A percentile compares a stretch with the other conserved stretches of the same genome.
Conservation (phyloP, 2,329 filamentous ascomycete species). For the Verticillium albo-atrum region DNA sequence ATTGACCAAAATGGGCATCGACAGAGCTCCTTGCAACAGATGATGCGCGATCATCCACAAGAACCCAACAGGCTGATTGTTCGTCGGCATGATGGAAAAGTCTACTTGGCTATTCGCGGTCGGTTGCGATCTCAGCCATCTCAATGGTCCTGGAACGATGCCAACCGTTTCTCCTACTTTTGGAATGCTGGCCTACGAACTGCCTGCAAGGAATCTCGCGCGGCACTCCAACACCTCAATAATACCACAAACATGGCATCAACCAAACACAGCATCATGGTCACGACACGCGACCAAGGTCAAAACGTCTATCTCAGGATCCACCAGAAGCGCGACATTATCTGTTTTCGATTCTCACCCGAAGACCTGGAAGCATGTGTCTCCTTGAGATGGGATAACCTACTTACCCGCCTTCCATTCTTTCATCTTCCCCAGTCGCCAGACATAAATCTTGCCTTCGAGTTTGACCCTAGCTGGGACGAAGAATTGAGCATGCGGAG, state of each 20-base stretch:
- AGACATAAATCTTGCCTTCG: background rate
- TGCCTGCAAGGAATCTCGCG: background rate
- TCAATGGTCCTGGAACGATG: background rate
- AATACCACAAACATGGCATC: background rate
- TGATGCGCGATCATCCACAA: background rate
- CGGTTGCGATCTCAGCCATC: background rate
- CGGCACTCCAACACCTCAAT: background rate
- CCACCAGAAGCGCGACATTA: background rate
- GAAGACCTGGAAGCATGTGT: background rate
- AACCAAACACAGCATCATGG: background rate
- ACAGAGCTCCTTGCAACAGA: background rate
- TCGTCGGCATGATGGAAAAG: background rate
- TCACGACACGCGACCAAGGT: background rate
- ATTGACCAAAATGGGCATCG: background rate
- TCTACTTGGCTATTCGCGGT: too few species aligned
- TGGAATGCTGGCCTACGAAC: background rate
- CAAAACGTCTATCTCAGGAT: background rate
- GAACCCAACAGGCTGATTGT: background rate
- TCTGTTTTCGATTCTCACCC: background rate
- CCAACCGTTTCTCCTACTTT: background rate
- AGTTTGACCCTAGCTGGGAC: background rate
- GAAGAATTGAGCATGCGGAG: background rate
- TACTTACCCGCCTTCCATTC: background rate
- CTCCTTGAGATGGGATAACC: background rate
- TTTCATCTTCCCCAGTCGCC: background rate